These are phyloP conservation scores for Aciculosporium take DNA, from an alignment of 2,329 filamentous ascomycete species.

Conservation along the genomic window DNA sequence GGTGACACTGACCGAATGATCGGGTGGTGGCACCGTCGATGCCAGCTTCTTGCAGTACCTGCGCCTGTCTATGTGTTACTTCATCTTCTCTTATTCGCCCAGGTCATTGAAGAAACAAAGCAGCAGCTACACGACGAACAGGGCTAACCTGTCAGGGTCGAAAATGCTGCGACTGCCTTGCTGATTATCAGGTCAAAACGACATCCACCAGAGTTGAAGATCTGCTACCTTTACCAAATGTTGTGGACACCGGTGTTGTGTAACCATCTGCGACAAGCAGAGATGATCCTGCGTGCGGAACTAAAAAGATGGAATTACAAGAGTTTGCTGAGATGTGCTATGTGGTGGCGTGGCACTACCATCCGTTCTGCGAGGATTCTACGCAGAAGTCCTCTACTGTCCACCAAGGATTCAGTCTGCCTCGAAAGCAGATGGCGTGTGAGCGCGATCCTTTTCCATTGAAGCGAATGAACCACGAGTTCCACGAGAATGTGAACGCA, in stretches of 20 bases:
- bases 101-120: background rate
- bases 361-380: background rate
- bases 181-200: background rate
- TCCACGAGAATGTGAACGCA: background rate
- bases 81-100: background rate
- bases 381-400: background rate
- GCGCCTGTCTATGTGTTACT: background rate
- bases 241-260: background rate
- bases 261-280: background rate
- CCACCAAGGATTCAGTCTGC: background rate
- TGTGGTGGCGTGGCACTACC: background rate
- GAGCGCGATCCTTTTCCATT: background rate
- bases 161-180: background rate
- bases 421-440: background rate
- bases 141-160: background rate
- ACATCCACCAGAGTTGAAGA: background rate
- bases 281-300: background rate
- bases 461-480: background rate
- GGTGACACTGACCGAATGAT: slow-evolving; percentile 2
- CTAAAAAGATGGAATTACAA: background rate
- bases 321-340: slow-evolving; percentile 1
- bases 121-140: no score
- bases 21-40: slow-evolving; percentile 3
- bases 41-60: background rate
- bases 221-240: background rate